Evolutionary conservation across 306 rosid species (phyloP), one percentile per base, ranked within the genome.

Genomic region (Sechiopsis laciniata): DNA sequence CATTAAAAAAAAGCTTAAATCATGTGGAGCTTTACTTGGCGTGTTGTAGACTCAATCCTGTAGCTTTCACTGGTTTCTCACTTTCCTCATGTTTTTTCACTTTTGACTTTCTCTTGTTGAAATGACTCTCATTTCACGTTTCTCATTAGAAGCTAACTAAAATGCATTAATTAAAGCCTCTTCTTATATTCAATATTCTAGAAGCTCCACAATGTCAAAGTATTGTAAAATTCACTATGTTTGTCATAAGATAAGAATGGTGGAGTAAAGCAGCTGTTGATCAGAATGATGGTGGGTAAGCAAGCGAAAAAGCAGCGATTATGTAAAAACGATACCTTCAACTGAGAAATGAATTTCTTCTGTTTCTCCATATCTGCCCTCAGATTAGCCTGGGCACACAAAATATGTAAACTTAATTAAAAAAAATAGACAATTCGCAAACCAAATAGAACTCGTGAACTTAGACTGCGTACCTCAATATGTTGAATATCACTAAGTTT

Each of bases 351-450:
- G 19, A 78, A 19, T 78, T 80, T 90, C 87, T 63, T 88, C 22
- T 85, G 86, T 80, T 69, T 94, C 76, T 94, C 99, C 77, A 52
- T 57, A 3, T 94, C 97, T 53, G 77, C 73, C 84, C 78, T 94
- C 68, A 80, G 77, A 85, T 65, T 84, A 71, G 88, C 87, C 99
- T 94, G 87, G n/a, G 55, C 35, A 55, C 66, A 63, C 54, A 24
- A 81, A 77, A 21, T 76, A 79, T 26, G 13, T 15, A 62, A 62
- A 20, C 13, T 32, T 62, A 8, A 62, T 12, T 55, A 20, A 17
- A 21, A 58, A 1, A 60, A 24, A 10, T 26, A 60, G 17, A 60
- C 15, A 60, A 24, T 58, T 8, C 58, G 42, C 12, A 67, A 13
- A 1, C 10, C 22, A 77, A 54, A 19, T 58, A 58, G 2, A 22